phyloP scores from a whole-genome alignment of 2,329 filamentous ascomycete genomes.

The Zasmidium cellare region DNA sequence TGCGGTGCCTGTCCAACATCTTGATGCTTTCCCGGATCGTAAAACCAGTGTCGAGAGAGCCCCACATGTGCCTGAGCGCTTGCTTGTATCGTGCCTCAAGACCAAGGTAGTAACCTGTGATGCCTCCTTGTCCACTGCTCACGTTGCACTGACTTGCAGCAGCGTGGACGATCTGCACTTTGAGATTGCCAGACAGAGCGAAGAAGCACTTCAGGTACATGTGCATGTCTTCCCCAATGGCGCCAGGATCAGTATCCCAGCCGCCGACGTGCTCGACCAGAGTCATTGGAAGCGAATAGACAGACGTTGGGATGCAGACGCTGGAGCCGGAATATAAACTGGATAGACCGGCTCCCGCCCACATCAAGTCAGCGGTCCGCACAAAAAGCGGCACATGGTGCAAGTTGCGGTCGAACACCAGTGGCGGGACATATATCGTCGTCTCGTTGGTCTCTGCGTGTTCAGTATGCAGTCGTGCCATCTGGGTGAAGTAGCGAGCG shows the following conservation, averaged over 20 bases:
- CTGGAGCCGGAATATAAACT: slow-evolving; percentile 64
- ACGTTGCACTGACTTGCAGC: slow-evolving; percentile 74
- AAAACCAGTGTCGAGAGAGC: slow-evolving; percentile 68
- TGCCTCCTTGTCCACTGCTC: slow-evolving; percentile 58
- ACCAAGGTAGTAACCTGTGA: slow-evolving; percentile 57
- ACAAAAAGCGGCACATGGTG: slow-evolving; percentile 67
- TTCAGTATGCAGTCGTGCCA: slow-evolving; percentile 63
- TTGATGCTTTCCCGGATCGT: slow-evolving; percentile 47
- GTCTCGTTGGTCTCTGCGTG: slow-evolving; percentile 61
- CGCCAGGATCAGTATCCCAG: slow-evolving; percentile 70
- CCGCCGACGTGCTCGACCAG: slow-evolving; percentile 69
- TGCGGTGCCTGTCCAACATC: slow-evolving; percentile 28
- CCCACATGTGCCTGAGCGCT: slow-evolving; percentile 75
- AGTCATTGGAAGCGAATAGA: slow-evolving; percentile 68
- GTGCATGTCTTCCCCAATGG: slow-evolving; percentile 74
- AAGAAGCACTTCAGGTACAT: slow-evolving; percentile 81
- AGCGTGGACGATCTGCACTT: slow-evolving; percentile 63
- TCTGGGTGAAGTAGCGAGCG: slow-evolving; percentile 65
- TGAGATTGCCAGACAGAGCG: slow-evolving; percentile 68
- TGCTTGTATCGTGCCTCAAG: slow-evolving; percentile 69
- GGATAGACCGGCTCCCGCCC: slow-evolving; percentile 70
- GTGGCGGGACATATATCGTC: slow-evolving; percentile 68
- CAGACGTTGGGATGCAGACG: slow-evolving; percentile 70
- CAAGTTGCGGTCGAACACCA: slow-evolving; percentile 73
- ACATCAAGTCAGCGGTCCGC: slow-evolving; percentile 70